A percentile compares a stretch with the other conserved stretches of the same genome.
Conservation (phyloP, 305 asterid species). For the Petunia hybrid region DNA sequence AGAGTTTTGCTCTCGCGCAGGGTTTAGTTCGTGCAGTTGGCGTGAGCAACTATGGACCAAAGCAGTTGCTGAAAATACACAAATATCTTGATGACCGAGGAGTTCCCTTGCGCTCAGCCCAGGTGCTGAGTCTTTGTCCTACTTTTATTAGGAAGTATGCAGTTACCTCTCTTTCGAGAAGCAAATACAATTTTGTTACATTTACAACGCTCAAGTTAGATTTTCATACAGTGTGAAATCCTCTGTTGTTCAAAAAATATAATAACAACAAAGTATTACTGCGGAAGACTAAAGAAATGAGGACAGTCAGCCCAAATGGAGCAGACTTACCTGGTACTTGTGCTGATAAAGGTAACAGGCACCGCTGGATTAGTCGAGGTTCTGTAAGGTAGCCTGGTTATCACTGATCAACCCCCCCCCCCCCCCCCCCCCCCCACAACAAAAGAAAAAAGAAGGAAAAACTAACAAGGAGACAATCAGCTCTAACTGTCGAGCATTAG, state of each 20-base stretch:
- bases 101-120: constrained; percentile 88
- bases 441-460: background rate
- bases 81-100: constrained; percentile 80
- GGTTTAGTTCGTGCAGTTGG: constrained; percentile 93
- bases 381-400: background rate
- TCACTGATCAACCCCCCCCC: background rate
- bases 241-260: background rate
- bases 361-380: background rate
- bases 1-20: constrained; percentile 41
- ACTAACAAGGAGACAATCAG: background rate
- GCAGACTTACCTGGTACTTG: background rate
- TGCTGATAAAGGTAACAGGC: background rate
- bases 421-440: no score
- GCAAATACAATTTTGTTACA: background rate
- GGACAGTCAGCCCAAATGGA: background rate
- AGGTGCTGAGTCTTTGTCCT: constrained; percentile 48
- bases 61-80: constrained; percentile 79
- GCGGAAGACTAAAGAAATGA: background rate
- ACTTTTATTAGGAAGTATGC: background rate
- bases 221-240: background rate
- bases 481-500: background rate
- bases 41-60: constrained; percentile 95
- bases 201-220: background rate
- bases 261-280: background rate
- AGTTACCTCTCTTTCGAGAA: background rate